Evolutionary conservation across 106 monocot genomes (phyloP).

Genomic region (Vanilla planifolia): DNA sequence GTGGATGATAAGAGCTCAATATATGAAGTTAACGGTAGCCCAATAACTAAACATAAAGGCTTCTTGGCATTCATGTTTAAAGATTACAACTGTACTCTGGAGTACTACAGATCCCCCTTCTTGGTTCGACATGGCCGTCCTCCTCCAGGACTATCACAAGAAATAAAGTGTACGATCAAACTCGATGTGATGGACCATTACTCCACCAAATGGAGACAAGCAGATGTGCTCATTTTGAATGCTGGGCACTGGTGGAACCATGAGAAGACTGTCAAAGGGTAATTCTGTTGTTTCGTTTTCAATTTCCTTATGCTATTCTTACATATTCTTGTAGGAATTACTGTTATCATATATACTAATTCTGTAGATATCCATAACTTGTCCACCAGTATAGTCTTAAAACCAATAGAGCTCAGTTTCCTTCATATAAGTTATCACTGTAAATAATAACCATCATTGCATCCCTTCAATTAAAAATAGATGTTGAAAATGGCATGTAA

Average conservation of each 20-base stretch:
- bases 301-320: no score
- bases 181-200: conserved; percentile 26
- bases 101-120: conserved; percentile 35
- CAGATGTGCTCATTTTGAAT: conserved; percentile 37
- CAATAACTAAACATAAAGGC: conserved; percentile 35
- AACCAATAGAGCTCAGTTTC: no score
- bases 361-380: no score
- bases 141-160: conserved; percentile 9
- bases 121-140: conserved; percentile 23
- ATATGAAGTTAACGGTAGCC: conserved; percentile 29
- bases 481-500: no score
- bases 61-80: conserved; percentile 30
- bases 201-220: conserved; percentile 21
- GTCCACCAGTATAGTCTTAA: no score
- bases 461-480: no score
- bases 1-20: conserved; percentile 20
- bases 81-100: conserved; percentile 36
- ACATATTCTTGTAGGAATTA: no score
- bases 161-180: conserved; percentile 18
- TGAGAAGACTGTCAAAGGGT: conserved; percentile 28
- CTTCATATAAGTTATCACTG: no score
- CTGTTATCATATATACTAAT: no score
- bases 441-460: no score
- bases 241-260: conserved; percentile 46
- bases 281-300: background rate